Percentiles rank a stretch among this genome's conserved stretches.
Conservation (phyloP, 768 basidiomycete species). For the Butyriboletus loyo region DNA sequence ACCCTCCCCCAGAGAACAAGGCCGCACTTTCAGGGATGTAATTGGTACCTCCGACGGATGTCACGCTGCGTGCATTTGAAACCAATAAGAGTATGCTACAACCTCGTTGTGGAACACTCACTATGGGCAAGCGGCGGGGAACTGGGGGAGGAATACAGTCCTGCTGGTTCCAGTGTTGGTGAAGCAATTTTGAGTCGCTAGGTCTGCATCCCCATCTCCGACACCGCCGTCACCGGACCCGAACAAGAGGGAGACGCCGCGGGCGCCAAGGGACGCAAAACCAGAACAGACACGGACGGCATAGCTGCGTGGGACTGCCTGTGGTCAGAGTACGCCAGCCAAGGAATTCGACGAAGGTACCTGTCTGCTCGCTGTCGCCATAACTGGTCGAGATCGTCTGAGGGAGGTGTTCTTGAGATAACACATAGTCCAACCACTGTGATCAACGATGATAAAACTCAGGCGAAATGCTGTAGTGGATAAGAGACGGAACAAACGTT, state of each 20-base stretch:
- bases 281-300: no score
- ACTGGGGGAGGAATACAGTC: no score
- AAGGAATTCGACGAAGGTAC: conserved; percentile 27
- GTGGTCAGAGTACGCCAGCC: no score
- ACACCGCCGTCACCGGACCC: no score
- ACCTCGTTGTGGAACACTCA: conserved; percentile 19
- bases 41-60: conserved; percentile 65
- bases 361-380: conserved; percentile 68
- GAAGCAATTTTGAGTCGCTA: conserved; percentile 51
- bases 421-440: conserved; percentile 55
- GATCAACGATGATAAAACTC: no score
- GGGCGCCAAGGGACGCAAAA: conserved; percentile 67
- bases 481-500: conserved; percentile 30
- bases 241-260: conserved; percentile 64
- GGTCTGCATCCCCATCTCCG: no score
- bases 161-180: conserved; percentile 57
- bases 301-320: no score
- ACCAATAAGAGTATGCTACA: not conserved
- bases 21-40: conserved; percentile 58
- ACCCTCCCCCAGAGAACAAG: no score
- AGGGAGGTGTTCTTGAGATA: conserved; percentile 44
- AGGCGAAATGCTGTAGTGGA: not conserved
- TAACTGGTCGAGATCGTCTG: no score
- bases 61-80: conserved; percentile 47
- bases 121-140: no score